Evolutionary conservation across 306 rosid genomes (phyloP), one percentile per base, ranked within the genome.

Genomic region (Purshia tridentata): DNA sequence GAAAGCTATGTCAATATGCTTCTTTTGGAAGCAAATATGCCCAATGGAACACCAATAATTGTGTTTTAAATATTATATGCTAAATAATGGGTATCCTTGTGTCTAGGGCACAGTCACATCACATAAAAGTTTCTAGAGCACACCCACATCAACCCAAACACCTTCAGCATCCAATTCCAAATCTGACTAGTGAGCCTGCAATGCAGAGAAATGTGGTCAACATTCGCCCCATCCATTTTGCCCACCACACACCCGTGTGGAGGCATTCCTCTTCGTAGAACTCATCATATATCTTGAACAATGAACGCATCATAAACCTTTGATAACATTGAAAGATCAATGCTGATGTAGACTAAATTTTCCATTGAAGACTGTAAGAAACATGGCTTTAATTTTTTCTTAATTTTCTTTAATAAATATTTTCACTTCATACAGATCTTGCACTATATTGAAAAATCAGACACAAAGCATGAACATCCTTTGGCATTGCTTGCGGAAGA

Each of bases 401-500:
- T 8, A 35, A 8, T 15, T 35, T 57, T 22, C 35, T 29, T 29
- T 8, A 7, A 61, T 16, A 11, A 3, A 22, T 37, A 35, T 61
- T 37, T 44, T 35, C 9, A 54, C 49, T 80, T 73, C 44, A 18
- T 81, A 72, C 92, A 94, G 99, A 79, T 81, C 44, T 72, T 87
- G 74, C 95, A 83, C 64, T 78, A 82, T 83, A 88, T 89, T 78
- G 99, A 91, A 53, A 89, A 86, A 79, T 74, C 80, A 79, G 97
- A 89, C 55, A 75, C 80, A 73, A 84, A 79, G 19, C 87, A 83
- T 45, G 99, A 89, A 80, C 99, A 91, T 84, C 90, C 86, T 70
- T 82, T 94, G 88, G 91, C 96, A 80, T 83, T 91, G 82, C 96
- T 94, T 77, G 99, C 97, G 23, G 97, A 89, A 84, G 99, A 90